Percentiles rank a stretch among this genome's conserved stretches.
phyloP scores from a whole-genome alignment of 768 basidiomycete species.

The Hypholoma sublateritium region DNA sequence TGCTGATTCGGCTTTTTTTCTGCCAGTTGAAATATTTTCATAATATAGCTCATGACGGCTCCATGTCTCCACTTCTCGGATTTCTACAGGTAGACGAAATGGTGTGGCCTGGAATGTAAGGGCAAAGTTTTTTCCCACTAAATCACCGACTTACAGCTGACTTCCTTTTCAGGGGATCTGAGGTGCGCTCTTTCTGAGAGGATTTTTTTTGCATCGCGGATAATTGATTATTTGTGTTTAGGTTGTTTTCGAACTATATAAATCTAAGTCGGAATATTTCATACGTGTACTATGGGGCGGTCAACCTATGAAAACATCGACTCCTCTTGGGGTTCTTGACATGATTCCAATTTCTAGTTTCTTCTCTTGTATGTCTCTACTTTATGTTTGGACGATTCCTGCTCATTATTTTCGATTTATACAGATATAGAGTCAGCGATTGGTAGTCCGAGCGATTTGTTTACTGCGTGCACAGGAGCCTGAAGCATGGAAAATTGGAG shows the following conservation, averaged over 20 bases:
- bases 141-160: background rate
- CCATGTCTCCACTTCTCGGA: conserved; percentile 47
- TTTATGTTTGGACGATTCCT: background rate
- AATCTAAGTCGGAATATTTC: conserved; percentile 26
- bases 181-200: conserved; percentile 20
- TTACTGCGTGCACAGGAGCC: conserved; percentile 2
- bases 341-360: conserved; percentile 43
- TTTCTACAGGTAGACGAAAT: conserved; percentile 48
- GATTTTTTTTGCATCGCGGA: background rate
- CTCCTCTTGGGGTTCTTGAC: conserved; percentile 44
- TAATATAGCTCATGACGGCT: conserved; percentile 53
- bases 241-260: conserved; percentile 49
- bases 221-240: conserved; percentile 9
- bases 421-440: conserved; percentile 41
- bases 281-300: conserved; percentile 53
- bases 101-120: conserved; percentile 57
- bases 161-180: conserved; percentile 38
- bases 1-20: too few relatives aligned
- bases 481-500: too few relatives aligned
- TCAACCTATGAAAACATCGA: conserved; percentile 47
- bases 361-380: conserved; percentile 36
- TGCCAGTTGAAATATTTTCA: conserved; percentile 39
- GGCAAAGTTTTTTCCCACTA: background rate
- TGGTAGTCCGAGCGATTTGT: conserved; percentile 33
- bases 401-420: background rate